Conservation (phyloP, 352 stramenopile genomes). For the Pythium pyrilobum region DNA sequence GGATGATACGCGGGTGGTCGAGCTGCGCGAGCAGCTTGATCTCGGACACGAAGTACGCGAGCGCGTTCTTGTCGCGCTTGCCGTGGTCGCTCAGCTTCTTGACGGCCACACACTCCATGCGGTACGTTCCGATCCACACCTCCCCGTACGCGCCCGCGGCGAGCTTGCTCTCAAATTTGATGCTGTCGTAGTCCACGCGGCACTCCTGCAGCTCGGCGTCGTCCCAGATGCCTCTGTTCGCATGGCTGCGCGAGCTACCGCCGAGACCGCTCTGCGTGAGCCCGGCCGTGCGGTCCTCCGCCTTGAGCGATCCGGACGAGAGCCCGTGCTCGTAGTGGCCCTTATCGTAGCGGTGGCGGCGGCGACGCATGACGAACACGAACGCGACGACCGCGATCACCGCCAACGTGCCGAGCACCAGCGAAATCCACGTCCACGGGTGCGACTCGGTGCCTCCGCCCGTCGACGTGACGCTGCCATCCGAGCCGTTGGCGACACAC, state of each 20-base stretch:
- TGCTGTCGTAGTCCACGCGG: slow-evolving; percentile 59
- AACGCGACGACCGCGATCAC: neutral
- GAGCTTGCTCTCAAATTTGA: slow-evolving; percentile 53
- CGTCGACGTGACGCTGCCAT: neutral
- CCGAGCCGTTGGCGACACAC: slow-evolving; percentile 1
- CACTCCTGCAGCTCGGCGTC: slow-evolving; percentile 56
- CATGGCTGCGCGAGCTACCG: slow-evolving; percentile 4
- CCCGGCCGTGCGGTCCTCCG: neutral
- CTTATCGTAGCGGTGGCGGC: neutral
- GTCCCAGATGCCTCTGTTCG: slow-evolving; percentile 30
- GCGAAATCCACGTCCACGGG: slow-evolving; percentile 6
- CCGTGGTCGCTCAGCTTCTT: slow-evolving; percentile 45
- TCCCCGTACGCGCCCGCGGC: slow-evolving; percentile 59
- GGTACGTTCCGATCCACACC: slow-evolving; percentile 68
- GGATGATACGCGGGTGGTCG: slow-evolving; percentile 27
- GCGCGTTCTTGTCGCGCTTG: slow-evolving; percentile 7
- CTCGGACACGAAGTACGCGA: slow-evolving; percentile 20
- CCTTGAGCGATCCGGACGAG: neutral
- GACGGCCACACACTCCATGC: slow-evolving; percentile 40
- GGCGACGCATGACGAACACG: slow-evolving; percentile 6
- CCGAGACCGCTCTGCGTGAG: neutral
- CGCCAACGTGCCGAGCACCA: neutral
- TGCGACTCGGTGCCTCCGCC: neutral
- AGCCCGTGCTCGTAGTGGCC: neutral
- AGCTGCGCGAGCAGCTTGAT: slow-evolving; percentile 27